Evolutionary conservation across 2,329 filamentous ascomycete genomes (phyloP), one percentile per base, ranked within the genome.

Genomic region (Sporothrix sp.): DNA sequence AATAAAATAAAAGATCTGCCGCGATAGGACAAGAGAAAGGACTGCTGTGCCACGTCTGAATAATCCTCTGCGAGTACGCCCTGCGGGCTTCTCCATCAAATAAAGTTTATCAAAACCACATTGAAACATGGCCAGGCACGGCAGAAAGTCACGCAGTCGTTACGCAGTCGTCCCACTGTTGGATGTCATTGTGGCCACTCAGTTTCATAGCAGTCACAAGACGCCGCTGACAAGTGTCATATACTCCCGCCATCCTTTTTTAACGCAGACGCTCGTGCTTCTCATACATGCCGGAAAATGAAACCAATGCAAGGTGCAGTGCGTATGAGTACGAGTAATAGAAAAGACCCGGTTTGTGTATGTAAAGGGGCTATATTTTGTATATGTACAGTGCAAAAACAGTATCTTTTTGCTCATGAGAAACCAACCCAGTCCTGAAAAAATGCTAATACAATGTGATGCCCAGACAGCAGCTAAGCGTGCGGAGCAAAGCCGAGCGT

Each of bases 401-500:
- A 23, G 4, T 11, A 16, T 11, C 35, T 27, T 20, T 28, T 25
- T 14, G 30, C 25, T 35, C 30, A 18, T 45, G 18, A 28, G 28
- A 25, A 25, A n/a, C 30, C 30, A 20, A 25, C 25, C 20, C 43
- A 45, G 28, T 21, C 28, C 27, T 16, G 14, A 14, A 16, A 25
- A 45, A 35, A 21, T 16, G 9, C n/a, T 32, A 44, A 38, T 25
- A 36, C 7, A 32, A 44, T 33, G 42, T 33, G 42, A 27, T 33
- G 16, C 18, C 28, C 42, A 44, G 18, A n/a, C n/a, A 20, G 13
- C 40, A 30, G 14, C 30, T 52, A 58, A 3, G 85, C 60, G 52
- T 71, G 68, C 52, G 62, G 36, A 1, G 75, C 75, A 61, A 79
- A 69, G 11, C 73, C 74, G 28, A 79, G 61, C 3, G 71, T 68